Percentiles rank a stretch among this genome's conserved stretches.
These are phyloP conservation scores for Austroboletus eburneus DNA, from an alignment of 768 basidiomycete genomes.

Conservation along the genomic window DNA sequence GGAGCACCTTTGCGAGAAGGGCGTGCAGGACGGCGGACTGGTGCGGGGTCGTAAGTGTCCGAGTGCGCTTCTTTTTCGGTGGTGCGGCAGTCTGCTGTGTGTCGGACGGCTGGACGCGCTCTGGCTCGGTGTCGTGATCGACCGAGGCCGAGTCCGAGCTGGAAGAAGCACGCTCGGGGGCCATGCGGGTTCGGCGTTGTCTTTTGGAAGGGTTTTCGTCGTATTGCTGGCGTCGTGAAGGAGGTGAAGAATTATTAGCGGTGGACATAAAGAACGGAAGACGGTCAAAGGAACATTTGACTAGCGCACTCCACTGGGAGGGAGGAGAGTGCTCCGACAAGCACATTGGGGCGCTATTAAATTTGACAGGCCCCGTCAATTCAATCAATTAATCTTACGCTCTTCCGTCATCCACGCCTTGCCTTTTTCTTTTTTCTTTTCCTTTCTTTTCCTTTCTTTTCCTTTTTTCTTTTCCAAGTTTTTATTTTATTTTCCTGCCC, in stretches of 20 bases:
- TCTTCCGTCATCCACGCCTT: background rate
- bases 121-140: constrained; percentile 54
- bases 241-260: too few species aligned
- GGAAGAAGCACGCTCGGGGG: constrained; percentile 24
- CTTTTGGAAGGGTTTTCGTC: constrained; percentile 22
- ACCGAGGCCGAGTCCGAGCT: constrained; percentile 46
- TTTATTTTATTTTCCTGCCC: too few species aligned
- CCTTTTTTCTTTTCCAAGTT: too few species aligned
- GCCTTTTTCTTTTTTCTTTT: background rate
- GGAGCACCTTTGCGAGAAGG: constrained; percentile 71
- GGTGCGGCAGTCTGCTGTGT: constrained; percentile 29
- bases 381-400: constrained; percentile 4
- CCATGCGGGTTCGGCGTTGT: constrained; percentile 17
- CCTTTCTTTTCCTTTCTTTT: background rate
- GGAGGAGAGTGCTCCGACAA: background rate
- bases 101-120: constrained; percentile 40
- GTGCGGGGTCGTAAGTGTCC: constrained; percentile 84
- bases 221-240: too few species aligned
- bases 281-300: too few species aligned
- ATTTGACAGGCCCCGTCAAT: constrained; percentile 15
- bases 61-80: constrained; percentile 65
- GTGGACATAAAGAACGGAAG: too few species aligned
- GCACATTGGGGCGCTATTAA: background rate
- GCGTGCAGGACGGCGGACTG: constrained; percentile 86
- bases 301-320: too few species aligned